A percentile compares a stretch with the other conserved stretches of the same genome.
These are phyloP conservation scores for Kazachstania sp. DNA, from an alignment of 1,139 yeast species.

Conservation along the genomic window DNA sequence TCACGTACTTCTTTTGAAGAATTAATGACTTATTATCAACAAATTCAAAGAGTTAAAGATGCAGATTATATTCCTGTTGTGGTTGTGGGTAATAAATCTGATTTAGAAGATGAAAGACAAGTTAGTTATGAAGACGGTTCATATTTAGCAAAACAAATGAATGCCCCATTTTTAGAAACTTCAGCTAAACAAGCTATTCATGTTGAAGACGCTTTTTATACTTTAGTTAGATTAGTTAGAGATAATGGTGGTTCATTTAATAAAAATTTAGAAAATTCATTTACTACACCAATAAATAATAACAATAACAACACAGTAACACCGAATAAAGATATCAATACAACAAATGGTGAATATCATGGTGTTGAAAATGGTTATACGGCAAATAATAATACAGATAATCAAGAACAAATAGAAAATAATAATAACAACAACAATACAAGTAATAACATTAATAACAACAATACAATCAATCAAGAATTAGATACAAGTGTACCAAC, in stretches of 20 bases:
- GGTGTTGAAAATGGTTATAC: not conserved
- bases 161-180: conserved; percentile 82
- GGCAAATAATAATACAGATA: not conserved
- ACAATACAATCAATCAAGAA: too few species aligned
- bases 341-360: not conserved
- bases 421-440: too few species aligned
- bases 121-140: conserved; percentile 77
- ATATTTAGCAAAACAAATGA: conserved; percentile 61
- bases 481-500: not conserved
- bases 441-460: too few species aligned
- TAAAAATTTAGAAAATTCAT: conserved; percentile 6
- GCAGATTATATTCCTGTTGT: conserved; percentile 62
- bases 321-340: not conserved
- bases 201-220: conserved; percentile 86
- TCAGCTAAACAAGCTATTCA: conserved; percentile 89
- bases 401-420: too few species aligned
- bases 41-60: conserved; percentile 79
- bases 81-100: conserved; percentile 74
- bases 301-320: not conserved
- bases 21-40: conserved; percentile 68
- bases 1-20: conserved; percentile 75
- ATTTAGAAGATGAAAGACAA: conserved; percentile 70
- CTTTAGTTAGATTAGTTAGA: conserved; percentile 59
- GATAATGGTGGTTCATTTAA: conserved; percentile 33
- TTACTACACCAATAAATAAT: not conserved